Conservation (phyloP, 805 yeast species). For the Candida odintsovae region DNA sequence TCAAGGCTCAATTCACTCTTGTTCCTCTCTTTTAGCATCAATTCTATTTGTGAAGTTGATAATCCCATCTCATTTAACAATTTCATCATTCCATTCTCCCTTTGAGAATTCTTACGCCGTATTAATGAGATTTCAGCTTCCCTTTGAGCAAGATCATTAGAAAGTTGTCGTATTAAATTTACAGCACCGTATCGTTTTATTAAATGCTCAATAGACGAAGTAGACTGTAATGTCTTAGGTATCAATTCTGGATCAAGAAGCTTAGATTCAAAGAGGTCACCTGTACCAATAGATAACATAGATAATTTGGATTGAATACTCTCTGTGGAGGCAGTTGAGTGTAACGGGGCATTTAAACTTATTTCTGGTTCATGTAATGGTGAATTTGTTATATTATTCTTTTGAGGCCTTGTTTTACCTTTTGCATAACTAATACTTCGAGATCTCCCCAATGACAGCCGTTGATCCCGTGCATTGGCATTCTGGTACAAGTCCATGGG, state of each 20-base stretch:
- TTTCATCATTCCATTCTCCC: conserved; percentile 30
- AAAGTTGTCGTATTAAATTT: conserved; percentile 38
- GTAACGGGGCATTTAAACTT: conserved; percentile 4
- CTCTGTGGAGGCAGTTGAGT: conserved; percentile 1
- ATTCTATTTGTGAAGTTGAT: conserved; percentile 31
- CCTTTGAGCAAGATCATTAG: conserved; percentile 40
- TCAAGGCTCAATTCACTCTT: conserved; percentile 2
- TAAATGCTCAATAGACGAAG: conserved; percentile 28
- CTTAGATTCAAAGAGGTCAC: conserved; percentile 8
- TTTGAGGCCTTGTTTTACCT: background rate
- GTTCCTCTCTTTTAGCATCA: conserved; percentile 20
- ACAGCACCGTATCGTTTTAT: conserved; percentile 29
- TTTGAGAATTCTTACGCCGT: conserved; percentile 27
- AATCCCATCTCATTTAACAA: conserved; percentile 33
- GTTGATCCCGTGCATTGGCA: background rate
- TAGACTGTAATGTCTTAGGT: conserved; percentile 33
- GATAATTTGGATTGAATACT: background rate
- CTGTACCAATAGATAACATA: background rate
- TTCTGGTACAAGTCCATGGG: too few relatives aligned
- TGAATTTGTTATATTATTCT: background rate
- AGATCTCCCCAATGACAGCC: background rate
- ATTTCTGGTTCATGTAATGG: background rate
- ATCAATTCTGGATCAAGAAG: conserved; percentile 9
- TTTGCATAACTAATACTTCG: background rate
- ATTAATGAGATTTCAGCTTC: conserved; percentile 40